Conservation (phyloP, 768 basidiomycete species). For the Boletellus sp. region DNA sequence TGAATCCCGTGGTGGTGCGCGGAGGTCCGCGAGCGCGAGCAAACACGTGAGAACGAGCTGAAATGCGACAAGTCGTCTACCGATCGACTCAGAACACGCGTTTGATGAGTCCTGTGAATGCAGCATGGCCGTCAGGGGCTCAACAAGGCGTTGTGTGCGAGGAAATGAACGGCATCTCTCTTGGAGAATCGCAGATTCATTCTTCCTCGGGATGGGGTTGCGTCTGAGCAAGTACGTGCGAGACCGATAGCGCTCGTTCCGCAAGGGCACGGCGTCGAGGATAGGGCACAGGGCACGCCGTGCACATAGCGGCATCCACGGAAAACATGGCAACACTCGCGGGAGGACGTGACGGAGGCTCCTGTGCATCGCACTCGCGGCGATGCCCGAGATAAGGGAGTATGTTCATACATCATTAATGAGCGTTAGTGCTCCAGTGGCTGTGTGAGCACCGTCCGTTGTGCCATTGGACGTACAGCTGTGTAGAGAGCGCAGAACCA, state of each 20-base stretch:
- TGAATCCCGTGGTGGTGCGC: background rate
- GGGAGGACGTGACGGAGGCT: slow-evolving; percentile 8
- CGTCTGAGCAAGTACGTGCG: background rate
- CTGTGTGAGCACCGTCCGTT: slow-evolving; percentile 8
- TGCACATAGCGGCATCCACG: background rate
- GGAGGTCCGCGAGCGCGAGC: background rate
- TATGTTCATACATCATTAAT: slow-evolving; percentile 5
- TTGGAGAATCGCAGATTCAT: slow-evolving; percentile 16
- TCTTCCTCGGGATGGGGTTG: slow-evolving; percentile 11
- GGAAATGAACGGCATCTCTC: slow-evolving; percentile 27
- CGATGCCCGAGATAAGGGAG: slow-evolving; percentile 22
- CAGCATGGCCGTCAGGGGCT: slow-evolving; percentile 25
- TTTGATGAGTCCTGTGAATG: slow-evolving; percentile 21
- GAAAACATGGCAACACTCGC: slow-evolving; percentile 13
- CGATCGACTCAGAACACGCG: slow-evolving; percentile 14
- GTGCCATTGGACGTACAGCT: slow-evolving; percentile 6
- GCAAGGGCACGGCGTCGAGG: background rate
- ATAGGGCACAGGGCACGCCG: background rate
- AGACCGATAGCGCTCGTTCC: background rate
- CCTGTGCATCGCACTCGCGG: background rate
- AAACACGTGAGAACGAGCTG: background rate
- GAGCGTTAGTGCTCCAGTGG: slow-evolving; percentile 6
- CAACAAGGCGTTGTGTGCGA: slow-evolving; percentile 4
- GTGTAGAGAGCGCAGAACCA: slow-evolving; percentile 8
- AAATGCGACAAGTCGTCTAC: background rate